Evolutionary conservation across 2,329 filamentous ascomycete genomes (phyloP).

Genomic region (Scolecobasidium constrictum): DNA sequence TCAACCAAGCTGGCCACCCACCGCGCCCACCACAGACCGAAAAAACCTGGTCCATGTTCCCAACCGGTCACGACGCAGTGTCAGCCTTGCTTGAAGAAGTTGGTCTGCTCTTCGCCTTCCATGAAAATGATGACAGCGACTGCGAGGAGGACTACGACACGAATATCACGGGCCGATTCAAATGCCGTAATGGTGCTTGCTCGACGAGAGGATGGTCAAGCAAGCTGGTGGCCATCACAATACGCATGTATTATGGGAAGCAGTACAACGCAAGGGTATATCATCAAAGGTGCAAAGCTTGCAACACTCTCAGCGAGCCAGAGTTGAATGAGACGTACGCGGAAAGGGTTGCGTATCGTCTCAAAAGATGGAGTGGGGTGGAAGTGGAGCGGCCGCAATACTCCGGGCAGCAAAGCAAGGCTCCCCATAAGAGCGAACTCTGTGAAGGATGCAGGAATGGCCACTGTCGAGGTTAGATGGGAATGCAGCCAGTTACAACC

Average conservation of each 20-base stretch:
- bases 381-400: constrained; percentile 13
- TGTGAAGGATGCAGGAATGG: constrained; percentile 14
- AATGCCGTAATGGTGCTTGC: constrained; percentile 25
- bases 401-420: constrained; percentile 11
- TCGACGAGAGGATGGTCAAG: constrained; percentile 25
- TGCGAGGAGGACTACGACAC: constrained; percentile 25
- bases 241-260: constrained; percentile 26
- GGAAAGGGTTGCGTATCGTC: constrained; percentile 30
- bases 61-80: constrained; percentile 22
- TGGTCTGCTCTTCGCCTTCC: constrained; percentile 22
- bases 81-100: constrained; percentile 19
- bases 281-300: constrained; percentile 29
- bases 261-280: constrained; percentile 36
- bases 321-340: constrained; percentile 28
- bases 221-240: constrained; percentile 31
- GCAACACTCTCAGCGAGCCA: constrained; percentile 23
- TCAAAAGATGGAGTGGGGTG: constrained; percentile 31
- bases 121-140: constrained; percentile 18
- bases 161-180: constrained; percentile 32
- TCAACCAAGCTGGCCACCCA: too few species aligned
- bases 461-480: constrained; percentile 15
- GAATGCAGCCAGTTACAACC: too few species aligned
- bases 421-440: constrained; percentile 15
- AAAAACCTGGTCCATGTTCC: constrained; percentile 26
- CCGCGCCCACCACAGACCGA: too few species aligned